phyloP scores from a whole-genome alignment of 129 eudicot species.

The Deinandra increscens region DNA sequence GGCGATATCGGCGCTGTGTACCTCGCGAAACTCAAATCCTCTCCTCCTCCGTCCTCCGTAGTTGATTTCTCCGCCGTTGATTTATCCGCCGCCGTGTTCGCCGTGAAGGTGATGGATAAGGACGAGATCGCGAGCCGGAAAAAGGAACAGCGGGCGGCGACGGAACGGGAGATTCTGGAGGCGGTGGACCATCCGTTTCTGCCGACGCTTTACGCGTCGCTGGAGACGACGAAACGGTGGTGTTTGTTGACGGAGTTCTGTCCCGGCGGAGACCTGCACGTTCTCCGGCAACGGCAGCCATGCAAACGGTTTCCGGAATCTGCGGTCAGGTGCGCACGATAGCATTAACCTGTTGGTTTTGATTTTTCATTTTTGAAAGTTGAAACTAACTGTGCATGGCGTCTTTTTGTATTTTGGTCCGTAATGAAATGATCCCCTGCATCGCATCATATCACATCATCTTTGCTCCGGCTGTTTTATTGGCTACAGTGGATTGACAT shows the following conservation, averaged over 20 bases:
- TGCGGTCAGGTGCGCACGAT: constrained; percentile 72
- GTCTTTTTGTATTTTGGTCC: constrained; percentile 12
- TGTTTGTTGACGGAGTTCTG: constrained; percentile 81
- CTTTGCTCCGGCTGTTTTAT: constrained; percentile 6
- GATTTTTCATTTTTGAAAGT: too few species aligned
- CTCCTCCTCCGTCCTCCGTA: constrained; percentile 15
- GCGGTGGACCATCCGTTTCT: constrained; percentile 77
- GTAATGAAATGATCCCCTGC: constrained; percentile 24
- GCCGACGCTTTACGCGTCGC: constrained; percentile 57
- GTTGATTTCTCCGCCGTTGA: too few species aligned
- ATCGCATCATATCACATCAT: constrained; percentile 12
- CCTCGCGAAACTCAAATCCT: constrained; percentile 58
- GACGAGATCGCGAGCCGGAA: constrained; percentile 61
- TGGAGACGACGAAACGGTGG: constrained; percentile 69
- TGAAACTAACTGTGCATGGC: constrained; percentile 22
- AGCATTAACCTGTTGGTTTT: constrained; percentile 2
- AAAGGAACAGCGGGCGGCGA: constrained; percentile 59
- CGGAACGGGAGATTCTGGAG: constrained; percentile 61
- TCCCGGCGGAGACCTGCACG: constrained; percentile 93
- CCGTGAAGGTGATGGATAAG: constrained; percentile 85
- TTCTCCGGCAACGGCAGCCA: constrained; percentile 86
- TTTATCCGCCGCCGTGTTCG: constrained; percentile 43
- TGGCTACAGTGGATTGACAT: constrained; percentile 17
- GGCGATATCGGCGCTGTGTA: constrained; percentile 93
- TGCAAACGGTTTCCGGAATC: constrained; percentile 71